These are phyloP conservation scores for Hyaloscypha bicolor DNA, from an alignment of 495 filamentous ascomycete genomes.

Conservation along the genomic window DNA sequence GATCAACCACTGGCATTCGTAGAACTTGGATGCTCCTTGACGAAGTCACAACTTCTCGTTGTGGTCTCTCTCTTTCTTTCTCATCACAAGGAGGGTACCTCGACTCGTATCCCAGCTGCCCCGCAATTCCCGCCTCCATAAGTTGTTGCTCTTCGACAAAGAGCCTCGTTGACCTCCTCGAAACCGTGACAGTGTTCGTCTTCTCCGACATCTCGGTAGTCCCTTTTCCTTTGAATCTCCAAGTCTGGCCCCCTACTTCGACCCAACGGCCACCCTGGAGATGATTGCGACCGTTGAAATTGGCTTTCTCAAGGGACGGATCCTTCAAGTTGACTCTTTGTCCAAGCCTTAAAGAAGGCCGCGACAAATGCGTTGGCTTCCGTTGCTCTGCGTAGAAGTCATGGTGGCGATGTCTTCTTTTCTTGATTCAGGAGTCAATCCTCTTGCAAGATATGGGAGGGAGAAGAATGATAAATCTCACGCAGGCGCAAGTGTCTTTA, in stretches of 20 bases:
- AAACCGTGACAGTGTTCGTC: slow-evolving; percentile 10
- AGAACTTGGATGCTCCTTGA: slow-evolving; percentile 3
- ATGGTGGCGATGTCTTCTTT: slow-evolving; percentile 19
- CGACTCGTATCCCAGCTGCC: neutral
- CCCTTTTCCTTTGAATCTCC: neutral
- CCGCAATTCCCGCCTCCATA: slow-evolving; percentile 5
- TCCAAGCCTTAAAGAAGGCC: slow-evolving; percentile 21
- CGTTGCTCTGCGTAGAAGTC: slow-evolving; percentile 16
- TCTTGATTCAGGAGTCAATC: neutral
- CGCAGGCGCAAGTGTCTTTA: neutral
- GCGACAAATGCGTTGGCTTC: slow-evolving; percentile 2
- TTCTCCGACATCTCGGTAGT: slow-evolving; percentile 9
- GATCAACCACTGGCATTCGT: slow-evolving; percentile 14
- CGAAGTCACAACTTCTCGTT: neutral
- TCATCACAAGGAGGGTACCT: slow-evolving; percentile 17
- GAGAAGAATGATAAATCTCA: slow-evolving; percentile 1
- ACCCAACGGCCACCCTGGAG: neutral
- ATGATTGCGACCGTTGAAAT: neutral
- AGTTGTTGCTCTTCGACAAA: slow-evolving; percentile 23
- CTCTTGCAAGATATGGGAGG: slow-evolving; percentile 1
- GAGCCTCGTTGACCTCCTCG: slow-evolving; percentile 25
- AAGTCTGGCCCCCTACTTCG: neutral
- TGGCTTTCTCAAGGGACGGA: neutral
- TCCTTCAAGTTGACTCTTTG: neutral
- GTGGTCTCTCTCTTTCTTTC: slow-evolving; percentile 5